Conservation (phyloP, 2,329 filamentous ascomycete genomes). For the Microdochium bolleyi region DNA sequence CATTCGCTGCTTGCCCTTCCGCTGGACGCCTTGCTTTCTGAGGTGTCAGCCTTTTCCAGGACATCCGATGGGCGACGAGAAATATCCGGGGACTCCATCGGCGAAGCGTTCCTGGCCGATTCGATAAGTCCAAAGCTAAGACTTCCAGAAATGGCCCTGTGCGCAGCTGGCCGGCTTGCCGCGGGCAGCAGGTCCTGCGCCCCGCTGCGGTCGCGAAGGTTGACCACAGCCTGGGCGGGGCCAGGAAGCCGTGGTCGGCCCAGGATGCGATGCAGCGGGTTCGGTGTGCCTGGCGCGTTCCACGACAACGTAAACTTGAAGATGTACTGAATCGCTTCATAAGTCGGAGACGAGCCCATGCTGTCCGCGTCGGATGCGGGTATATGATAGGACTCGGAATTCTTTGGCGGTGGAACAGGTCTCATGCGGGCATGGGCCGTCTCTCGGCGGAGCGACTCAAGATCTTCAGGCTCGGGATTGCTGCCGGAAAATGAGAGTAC, state of each 20-base stretch:
- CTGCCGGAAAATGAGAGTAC: constrained; percentile 41
- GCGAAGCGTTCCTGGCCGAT: constrained; percentile 39
- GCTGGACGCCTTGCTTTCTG: constrained; percentile 9
- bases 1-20: not conserved
- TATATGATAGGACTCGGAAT: constrained; percentile 2
- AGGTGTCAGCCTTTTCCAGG: constrained; percentile 11
- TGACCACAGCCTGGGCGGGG: constrained; percentile 59
- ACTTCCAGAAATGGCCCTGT: constrained; percentile 39
- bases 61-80: constrained; percentile 10
- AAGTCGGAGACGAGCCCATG: constrained; percentile 45
- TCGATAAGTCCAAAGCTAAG: constrained; percentile 36
- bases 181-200: constrained; percentile 26
- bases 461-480: constrained; percentile 31
- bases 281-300: constrained; percentile 43
- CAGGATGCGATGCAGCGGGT: constrained; percentile 54
- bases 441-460: constrained; percentile 42
- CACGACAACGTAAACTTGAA: constrained; percentile 72
- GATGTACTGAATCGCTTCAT: constrained; percentile 49
- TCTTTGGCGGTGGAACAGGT: constrained; percentile 28
- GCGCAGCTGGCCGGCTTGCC: constrained; percentile 31
- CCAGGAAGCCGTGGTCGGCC: constrained; percentile 61
- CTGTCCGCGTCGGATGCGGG: constrained; percentile 35
- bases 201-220: constrained; percentile 26
- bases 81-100: constrained; percentile 7
- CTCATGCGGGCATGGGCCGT: constrained; percentile 35